These are phyloP conservation scores for Paramecium octaurelia DNA, from an alignment of 73 alveolate species.

Conservation along the genomic window DNA sequence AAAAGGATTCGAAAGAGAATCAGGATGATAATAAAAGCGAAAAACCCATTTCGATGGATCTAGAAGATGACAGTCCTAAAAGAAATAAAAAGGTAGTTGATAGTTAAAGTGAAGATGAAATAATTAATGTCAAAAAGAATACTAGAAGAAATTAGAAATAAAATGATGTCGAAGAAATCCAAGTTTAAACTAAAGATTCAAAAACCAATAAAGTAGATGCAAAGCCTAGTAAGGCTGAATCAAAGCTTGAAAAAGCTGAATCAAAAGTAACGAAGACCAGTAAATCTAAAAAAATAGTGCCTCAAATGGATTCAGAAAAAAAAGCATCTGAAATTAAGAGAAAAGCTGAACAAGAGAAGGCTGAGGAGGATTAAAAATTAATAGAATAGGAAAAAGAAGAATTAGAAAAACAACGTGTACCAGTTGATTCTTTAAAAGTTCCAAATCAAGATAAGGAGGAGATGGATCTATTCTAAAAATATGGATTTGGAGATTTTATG, in stretches of 20 bases:
- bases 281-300: neutral
- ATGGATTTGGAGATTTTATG: constrained; percentile 37
- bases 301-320: neutral
- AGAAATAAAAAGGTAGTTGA: neutral
- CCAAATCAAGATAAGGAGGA: neutral
- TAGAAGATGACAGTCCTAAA: neutral
- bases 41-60: neutral
- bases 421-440: neutral
- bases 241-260: neutral
- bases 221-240: neutral
- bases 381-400: constrained; percentile 1
- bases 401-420: neutral
- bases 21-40: neutral
- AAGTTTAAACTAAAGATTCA: neutral
- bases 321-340: constrained; percentile 1
- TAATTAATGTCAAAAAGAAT: neutral
- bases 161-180: neutral
- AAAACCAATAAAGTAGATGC: neutral
- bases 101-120: neutral
- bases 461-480: neutral
- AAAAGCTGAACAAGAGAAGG: neutral
- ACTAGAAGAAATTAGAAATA: neutral
- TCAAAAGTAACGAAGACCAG: neutral
- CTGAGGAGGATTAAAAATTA: neutral
- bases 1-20: neutral